phyloP scores from a whole-genome alignment of 2,329 filamentous ascomycete species.

The Diplocarpon mali region DNA sequence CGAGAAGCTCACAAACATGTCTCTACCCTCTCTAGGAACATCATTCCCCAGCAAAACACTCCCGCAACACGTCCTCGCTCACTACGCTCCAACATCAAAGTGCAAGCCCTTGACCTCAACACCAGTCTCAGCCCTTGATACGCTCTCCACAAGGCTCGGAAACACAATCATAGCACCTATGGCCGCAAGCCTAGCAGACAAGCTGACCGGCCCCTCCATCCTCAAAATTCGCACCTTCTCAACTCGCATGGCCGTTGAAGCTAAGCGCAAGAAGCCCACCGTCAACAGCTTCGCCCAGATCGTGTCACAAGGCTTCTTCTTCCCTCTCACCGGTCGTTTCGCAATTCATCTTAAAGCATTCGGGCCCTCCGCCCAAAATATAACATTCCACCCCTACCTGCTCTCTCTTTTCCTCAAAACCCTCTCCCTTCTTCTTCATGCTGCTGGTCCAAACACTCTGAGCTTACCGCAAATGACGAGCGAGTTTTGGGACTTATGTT shows the following conservation, averaged over 20 bases:
- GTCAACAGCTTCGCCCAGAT: constrained; percentile 71
- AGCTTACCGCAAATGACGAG: constrained; percentile 68
- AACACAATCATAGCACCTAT: constrained; percentile 69
- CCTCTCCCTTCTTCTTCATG: constrained; percentile 69
- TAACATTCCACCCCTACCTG: constrained; percentile 64
- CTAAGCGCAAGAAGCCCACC: constrained; percentile 44
- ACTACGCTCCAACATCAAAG: constrained; percentile 44
- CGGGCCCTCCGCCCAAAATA: constrained; percentile 37
- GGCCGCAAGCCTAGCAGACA: constrained; percentile 70
- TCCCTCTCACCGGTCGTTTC: constrained; percentile 73
- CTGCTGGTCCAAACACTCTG: constrained; percentile 69
- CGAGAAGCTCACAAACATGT: constrained; percentile 24
- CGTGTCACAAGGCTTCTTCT: constrained; percentile 71
- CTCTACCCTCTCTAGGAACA: constrained; percentile 13
- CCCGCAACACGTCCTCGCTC: constrained; percentile 58
- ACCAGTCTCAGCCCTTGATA: constrained; percentile 40
- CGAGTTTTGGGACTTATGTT: constrained; percentile 75
- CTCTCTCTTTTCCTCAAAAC: constrained; percentile 78
- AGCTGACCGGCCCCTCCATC: constrained; percentile 65
- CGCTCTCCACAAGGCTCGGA: constrained; percentile 56
- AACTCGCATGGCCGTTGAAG: constrained; percentile 58
- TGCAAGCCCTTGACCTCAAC: constrained; percentile 6
- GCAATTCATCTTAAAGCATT: constrained; percentile 50
- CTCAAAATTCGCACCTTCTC: constrained; percentile 88
- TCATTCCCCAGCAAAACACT: constrained; percentile 75